A percentile compares a stretch with the other conserved stretches of the same genome.
Conservation (phyloP, 164 flowering plant species). For the Piper betle region DNA sequence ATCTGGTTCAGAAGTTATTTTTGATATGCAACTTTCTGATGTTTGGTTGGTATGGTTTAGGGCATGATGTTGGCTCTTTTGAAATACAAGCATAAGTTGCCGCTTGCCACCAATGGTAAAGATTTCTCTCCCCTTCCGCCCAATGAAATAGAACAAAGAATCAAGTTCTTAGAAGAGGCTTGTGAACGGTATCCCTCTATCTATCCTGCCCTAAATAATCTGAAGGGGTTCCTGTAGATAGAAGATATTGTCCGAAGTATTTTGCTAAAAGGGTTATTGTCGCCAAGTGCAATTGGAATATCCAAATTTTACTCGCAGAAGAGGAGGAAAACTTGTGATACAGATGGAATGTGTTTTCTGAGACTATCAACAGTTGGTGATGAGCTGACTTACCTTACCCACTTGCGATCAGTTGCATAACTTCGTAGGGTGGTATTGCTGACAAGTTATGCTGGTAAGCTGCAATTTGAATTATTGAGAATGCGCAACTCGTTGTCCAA, state of each 20-base stretch:
- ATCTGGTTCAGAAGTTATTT: neutral
- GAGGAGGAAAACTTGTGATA: neutral
- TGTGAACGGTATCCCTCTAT: constrained; percentile 62
- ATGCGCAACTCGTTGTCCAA: no score
- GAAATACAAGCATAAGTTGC: constrained; percentile 18
- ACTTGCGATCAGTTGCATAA: no score
- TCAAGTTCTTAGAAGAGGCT: constrained; percentile 38
- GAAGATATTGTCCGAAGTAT: neutral
- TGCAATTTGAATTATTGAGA: no score
- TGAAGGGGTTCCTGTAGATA: constrained; percentile 17
- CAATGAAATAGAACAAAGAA: constrained; percentile 25
- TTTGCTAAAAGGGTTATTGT: no score
- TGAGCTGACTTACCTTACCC: no score
- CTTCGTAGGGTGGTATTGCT: no score
- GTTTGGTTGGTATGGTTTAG: constrained; percentile 24
- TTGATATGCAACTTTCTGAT: neutral
- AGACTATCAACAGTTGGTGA: no score
- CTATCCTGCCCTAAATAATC: constrained; percentile 37
- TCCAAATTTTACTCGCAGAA: no score
- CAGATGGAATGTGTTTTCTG: no score
- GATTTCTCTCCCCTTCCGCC: constrained; percentile 9
- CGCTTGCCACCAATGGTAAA: constrained; percentile 7
- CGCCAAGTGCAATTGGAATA: no score
- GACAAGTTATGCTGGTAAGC: no score
- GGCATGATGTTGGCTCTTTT: constrained; percentile 54